Evolutionary conservation across 164 flowering plant species (phyloP).

Genomic region (Nymphaea thermarum): DNA sequence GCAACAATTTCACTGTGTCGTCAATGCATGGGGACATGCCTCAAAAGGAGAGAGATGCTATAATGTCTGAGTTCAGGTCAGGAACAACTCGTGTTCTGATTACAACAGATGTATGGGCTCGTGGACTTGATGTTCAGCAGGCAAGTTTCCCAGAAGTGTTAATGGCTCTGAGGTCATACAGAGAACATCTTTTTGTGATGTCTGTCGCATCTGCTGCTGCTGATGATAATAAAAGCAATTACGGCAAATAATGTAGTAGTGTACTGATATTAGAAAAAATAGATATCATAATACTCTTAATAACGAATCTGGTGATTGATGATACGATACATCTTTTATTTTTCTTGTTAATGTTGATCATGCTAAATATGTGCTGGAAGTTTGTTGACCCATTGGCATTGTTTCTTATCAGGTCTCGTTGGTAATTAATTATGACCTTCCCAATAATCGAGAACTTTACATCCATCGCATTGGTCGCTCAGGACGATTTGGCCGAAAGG

Average conservation of each 20-base stretch:
- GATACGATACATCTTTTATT: background rate
- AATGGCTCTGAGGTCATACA: background rate
- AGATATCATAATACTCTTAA: too few relatives aligned
- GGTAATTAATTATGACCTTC: constrained; percentile 95
- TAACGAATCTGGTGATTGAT: too few relatives aligned
- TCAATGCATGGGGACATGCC: constrained; percentile 99
- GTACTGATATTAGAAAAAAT: too few relatives aligned
- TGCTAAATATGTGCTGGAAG: background rate
- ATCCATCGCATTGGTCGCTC: constrained; percentile 97
- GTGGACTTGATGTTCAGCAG: constrained; percentile 98
- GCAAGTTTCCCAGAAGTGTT: constrained; percentile 20
- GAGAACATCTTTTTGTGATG: background rate
- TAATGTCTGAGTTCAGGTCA: constrained; percentile 69
- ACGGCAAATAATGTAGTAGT: too few relatives aligned
- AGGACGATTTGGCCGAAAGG: constrained; percentile 99
- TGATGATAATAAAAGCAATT: background rate
- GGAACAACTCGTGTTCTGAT: constrained; percentile 85
- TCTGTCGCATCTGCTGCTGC: background rate
- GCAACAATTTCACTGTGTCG: constrained; percentile 41
- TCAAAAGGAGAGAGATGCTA: constrained; percentile 90
- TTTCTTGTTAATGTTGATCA: background rate
- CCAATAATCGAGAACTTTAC: constrained; percentile 94
- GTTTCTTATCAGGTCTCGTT: constrained; percentile 54
- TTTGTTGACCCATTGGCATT: background rate
- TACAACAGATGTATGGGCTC: constrained; percentile 96